Percentiles rank a stretch among this genome's conserved stretches.
Conservation (phyloP, 2,329 filamentous ascomycete genomes). For the Ceratocystis colombiana region DNA sequence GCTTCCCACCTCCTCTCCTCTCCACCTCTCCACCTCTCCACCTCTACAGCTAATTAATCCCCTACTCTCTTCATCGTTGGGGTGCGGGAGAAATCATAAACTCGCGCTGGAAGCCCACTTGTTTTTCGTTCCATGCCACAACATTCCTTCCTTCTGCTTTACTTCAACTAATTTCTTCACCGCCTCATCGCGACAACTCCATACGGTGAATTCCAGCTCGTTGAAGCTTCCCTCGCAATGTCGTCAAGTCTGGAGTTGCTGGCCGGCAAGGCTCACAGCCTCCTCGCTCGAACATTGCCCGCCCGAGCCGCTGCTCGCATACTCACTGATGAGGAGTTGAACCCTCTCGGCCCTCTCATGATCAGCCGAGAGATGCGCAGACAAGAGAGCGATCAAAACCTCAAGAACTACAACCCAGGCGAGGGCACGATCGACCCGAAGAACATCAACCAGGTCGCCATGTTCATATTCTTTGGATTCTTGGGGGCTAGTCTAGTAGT, state of each 20-base stretch:
- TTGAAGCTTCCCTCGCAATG: not conserved
- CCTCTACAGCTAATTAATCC: constrained; percentile 23
- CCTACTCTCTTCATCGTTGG: constrained; percentile 11
- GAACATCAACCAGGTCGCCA: constrained; percentile 55
- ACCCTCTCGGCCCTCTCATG: constrained; percentile 34
- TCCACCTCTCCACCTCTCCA: too few relatives aligned
- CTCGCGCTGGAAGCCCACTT: not conserved
- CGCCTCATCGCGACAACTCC: constrained; percentile 5
- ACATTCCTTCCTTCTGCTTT: not conserved
- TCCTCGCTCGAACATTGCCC: constrained; percentile 5
- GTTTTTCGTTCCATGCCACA: not conserved
- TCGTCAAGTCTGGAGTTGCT: constrained; percentile 17
- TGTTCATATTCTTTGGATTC: constrained; percentile 78
- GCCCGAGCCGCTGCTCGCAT: constrained; percentile 3
- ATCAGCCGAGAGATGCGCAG: constrained; percentile 38
- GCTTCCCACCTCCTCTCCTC: constrained; percentile 29
- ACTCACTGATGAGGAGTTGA: constrained; percentile 17
- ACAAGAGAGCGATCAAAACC: constrained; percentile 34
- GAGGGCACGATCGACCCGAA: constrained; percentile 44
- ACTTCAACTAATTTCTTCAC: not conserved
- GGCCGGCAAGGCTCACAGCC: constrained; percentile 14
- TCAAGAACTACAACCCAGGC: constrained; percentile 34
- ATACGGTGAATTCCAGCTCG: not conserved
- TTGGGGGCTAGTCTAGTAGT: constrained; percentile 68
- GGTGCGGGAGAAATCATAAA: not conserved